Evolutionary conservation across 805 yeast species (phyloP).

Genomic region (Lachancea waltii): DNA sequence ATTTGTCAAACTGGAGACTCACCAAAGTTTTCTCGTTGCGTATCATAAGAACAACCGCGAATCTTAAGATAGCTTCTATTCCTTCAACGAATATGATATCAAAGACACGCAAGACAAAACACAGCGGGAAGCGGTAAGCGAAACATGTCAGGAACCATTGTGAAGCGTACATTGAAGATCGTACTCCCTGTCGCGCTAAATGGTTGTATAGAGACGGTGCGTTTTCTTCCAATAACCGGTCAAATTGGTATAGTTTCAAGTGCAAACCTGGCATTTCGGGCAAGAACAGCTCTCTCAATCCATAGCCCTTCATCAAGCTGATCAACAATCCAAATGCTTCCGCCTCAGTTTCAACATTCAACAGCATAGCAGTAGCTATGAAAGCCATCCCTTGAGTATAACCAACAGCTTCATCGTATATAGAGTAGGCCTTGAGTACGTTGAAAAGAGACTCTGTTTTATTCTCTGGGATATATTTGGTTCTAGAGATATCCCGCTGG

Average conservation of each 20-base stretch:
- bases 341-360: constrained; percentile 61
- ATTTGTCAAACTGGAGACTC: constrained; percentile 62
- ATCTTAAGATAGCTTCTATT: constrained; percentile 73
- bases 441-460: constrained; percentile 60
- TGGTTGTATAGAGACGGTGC: constrained; percentile 71
- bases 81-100: constrained; percentile 92
- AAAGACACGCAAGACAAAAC: constrained; percentile 77
- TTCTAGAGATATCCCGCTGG: constrained; percentile 75
- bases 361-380: constrained; percentile 73
- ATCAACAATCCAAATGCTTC: constrained; percentile 82
- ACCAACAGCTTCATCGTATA: constrained; percentile 89
- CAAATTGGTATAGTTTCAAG: constrained; percentile 80
- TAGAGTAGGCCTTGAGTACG: constrained; percentile 76
- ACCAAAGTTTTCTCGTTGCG: constrained; percentile 57
- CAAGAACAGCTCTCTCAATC: constrained; percentile 66
- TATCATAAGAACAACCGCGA: constrained; percentile 74
- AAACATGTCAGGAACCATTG: constrained; percentile 96
- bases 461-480: constrained; percentile 66
- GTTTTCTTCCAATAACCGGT: constrained; percentile 71
- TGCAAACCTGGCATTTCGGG: constrained; percentile 95
- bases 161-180: constrained; percentile 92
- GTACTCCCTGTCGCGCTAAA: constrained; percentile 76
- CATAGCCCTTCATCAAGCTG: constrained; percentile 77
- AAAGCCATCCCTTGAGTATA: constrained; percentile 99
- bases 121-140: constrained; percentile 90